Conservation (phyloP, 2,329 filamentous ascomycete genomes). For the Rhexocercosporidium sp. region DNA sequence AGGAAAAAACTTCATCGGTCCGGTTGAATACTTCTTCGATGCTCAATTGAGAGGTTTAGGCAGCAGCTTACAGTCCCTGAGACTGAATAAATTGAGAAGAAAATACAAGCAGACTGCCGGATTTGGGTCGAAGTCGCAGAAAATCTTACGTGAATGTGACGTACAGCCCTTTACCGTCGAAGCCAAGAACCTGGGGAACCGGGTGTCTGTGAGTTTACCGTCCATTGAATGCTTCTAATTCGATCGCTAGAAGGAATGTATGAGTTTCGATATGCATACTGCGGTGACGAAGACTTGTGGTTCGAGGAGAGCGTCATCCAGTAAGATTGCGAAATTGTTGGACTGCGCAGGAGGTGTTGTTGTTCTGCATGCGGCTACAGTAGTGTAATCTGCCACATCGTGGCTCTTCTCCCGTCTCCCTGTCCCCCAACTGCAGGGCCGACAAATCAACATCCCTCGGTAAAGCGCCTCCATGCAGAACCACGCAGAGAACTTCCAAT, state of each 20-base stretch:
- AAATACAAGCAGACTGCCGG: not conserved
- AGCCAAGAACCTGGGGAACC: slow-evolving; percentile 17
- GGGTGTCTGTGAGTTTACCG: slow-evolving; percentile 17
- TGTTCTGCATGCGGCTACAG: slow-evolving; percentile 21
- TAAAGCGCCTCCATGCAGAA: slow-evolving; percentile 13
- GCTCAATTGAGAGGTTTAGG: not conserved
- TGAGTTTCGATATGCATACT: slow-evolving; percentile 15
- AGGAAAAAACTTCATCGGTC: not conserved
- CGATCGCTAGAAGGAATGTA: not conserved
- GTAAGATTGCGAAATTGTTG: slow-evolving; percentile 13
- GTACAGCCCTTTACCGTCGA: slow-evolving; percentile 1
- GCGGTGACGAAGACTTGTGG: slow-evolving; percentile 15
- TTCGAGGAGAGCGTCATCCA: slow-evolving; percentile 9
- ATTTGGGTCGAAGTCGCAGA: not conserved
- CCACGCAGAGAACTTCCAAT: slow-evolving; percentile 17
- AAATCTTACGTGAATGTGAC: not conserved
- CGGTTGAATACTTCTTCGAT: not conserved
- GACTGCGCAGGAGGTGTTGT: slow-evolving; percentile 28
- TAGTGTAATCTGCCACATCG: slow-evolving; percentile 15
- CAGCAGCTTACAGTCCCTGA: not conserved
- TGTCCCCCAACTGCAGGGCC: not conserved
- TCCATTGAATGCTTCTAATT: slow-evolving; percentile 22
- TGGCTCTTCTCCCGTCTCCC: not conserved
- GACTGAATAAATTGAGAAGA: not conserved
- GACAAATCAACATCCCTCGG: slow-evolving; percentile 7